Evolutionary conservation across 192 early-diverging fungal genomes (phyloP), one percentile per base, ranked within the genome.

Genomic region (Coemansia sp.): DNA sequence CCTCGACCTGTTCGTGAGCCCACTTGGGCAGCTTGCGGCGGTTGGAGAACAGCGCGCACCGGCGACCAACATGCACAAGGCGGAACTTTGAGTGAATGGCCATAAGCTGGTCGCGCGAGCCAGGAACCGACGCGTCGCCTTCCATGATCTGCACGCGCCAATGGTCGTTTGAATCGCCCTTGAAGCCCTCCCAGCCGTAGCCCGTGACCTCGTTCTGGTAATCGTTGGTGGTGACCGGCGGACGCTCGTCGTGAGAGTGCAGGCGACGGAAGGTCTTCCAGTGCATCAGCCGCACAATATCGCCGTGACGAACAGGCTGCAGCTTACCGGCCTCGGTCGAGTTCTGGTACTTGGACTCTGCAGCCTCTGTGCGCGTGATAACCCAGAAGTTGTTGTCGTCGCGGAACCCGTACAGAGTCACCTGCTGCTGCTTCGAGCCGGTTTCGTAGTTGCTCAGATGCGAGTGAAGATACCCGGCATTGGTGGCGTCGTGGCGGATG

Each of bases 161-260:
- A 77, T 91, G 85, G 82, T 98, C 96, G 68, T 98, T 98, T 38
- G 89, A 83, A 69, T 98, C 96, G 42, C 96, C 95, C 29, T 81
- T 71, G 74, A 89, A 93, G 4, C 84, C 85, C 31, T 82, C 66
- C 69, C 84, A 91, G 16, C 91, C 91, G 63, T 92, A 92, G 42
- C 75, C 89, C 56, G 84, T 76, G 20, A 90, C 89, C 76, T 91
- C 88, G 75, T 91, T 90, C 56, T 90, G 88, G 63, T 90, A 89
- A 63, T 91, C 89, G 28, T 77, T 76, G 28, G 89, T 88, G 17
- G 88, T 90, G 7, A 91, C 58, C 12, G 92, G 89, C 28, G 90
- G 77, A 50, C 86, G 80, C 45, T 86, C 66, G 63, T 93, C 86
- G 71, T 93, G 92, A 49, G 88, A 90, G 66, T 92, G 90, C n/a